Percentiles rank a stretch among this genome's conserved stretches.
These are phyloP conservation scores for Ambrosia hybrid DNA, from an alignment of 140 eudicot species.

Conservation along the genomic window DNA sequence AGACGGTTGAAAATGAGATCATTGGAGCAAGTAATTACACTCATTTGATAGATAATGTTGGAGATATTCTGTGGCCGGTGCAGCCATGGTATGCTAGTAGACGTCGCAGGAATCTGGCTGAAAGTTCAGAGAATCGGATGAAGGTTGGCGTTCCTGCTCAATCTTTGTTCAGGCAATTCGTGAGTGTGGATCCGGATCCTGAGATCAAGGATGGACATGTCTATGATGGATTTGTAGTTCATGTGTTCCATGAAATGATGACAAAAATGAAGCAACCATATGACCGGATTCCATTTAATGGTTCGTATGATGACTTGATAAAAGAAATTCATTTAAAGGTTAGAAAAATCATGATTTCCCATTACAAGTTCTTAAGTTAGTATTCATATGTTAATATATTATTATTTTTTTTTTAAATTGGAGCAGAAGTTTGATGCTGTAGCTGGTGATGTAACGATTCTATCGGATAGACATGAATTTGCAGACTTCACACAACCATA, in stretches of 20 bases:
- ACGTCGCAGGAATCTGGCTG: constrained; percentile 38
- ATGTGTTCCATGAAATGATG: constrained; percentile 42
- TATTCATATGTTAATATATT: background rate
- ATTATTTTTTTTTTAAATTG: background rate
- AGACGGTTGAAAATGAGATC: constrained; percentile 10
- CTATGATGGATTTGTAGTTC: constrained; percentile 38
- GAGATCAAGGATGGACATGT: background rate
- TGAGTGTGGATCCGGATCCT: constrained; percentile 10
- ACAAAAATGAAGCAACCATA: constrained; percentile 21
- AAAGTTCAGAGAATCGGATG: constrained; percentile 19
- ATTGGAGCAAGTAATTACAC: constrained; percentile 23
- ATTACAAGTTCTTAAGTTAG: background rate
- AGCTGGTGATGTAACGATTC: constrained; percentile 54
- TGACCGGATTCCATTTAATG: constrained; percentile 11
- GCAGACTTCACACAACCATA: constrained; percentile 58
- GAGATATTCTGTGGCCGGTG: constrained; percentile 42
- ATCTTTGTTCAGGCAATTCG: constrained; percentile 36
- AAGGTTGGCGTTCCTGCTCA: constrained; percentile 47
- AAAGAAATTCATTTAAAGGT: background rate
- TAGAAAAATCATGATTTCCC: background rate
- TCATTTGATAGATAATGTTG: constrained; percentile 33
- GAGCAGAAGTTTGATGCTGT: constrained; percentile 47
- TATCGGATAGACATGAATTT: constrained; percentile 19
- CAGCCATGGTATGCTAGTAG: constrained; percentile 31
- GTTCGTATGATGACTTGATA: constrained; percentile 33